Percentiles rank a stretch among this genome's conserved stretches.
phyloP scores from a whole-genome alignment of 768 basidiomycete species.

The Rhodosporidiobolus sp. region DNA sequence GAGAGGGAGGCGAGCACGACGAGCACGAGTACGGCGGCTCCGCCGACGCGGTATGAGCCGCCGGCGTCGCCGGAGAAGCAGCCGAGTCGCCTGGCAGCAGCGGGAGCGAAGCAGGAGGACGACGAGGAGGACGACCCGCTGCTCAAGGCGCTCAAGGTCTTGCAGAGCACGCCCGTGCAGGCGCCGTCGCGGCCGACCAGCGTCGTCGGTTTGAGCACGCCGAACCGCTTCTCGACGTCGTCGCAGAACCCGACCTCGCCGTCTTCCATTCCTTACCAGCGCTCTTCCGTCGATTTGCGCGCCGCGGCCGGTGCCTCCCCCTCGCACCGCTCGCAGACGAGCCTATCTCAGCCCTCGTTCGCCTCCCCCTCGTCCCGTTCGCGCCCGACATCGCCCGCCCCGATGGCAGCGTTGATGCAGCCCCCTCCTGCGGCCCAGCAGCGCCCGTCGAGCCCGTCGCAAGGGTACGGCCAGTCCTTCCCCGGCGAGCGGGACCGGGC shows the following conservation, averaged over 20 bases:
- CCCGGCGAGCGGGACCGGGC: background rate
- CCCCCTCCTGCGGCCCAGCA: slow-evolving; percentile 26
- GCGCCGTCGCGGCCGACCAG: slow-evolving; percentile 46
- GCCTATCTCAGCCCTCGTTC: slow-evolving; percentile 7
- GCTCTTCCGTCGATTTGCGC: slow-evolving; percentile 4
- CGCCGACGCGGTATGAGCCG: slow-evolving; percentile 40
- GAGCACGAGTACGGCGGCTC: background rate
- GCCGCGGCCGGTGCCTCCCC: slow-evolving; percentile 7
- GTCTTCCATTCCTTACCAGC: background rate
- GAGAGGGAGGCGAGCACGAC: background rate
- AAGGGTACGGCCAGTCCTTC: slow-evolving; percentile 61
- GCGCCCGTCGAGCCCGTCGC: background rate
- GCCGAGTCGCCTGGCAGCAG: slow-evolving; percentile 41
- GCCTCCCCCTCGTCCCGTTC: background rate
- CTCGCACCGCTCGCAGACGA: slow-evolving; percentile 18
- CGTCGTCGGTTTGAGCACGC: too few relatives aligned
- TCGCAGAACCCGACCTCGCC: background rate
- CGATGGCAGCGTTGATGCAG: slow-evolving; percentile 39
- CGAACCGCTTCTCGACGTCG: background rate
- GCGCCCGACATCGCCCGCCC: slow-evolving; percentile 45
- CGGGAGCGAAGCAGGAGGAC: slow-evolving; percentile 50
- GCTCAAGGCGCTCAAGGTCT: slow-evolving; percentile 26
- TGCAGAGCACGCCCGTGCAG: slow-evolving; percentile 73
- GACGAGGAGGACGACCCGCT: slow-evolving; percentile 41
- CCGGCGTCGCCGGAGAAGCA: background rate